These are phyloP conservation scores for Sphaerulina vaccinii DNA, from an alignment of 2,329 filamentous ascomycete species.

Conservation along the genomic window DNA sequence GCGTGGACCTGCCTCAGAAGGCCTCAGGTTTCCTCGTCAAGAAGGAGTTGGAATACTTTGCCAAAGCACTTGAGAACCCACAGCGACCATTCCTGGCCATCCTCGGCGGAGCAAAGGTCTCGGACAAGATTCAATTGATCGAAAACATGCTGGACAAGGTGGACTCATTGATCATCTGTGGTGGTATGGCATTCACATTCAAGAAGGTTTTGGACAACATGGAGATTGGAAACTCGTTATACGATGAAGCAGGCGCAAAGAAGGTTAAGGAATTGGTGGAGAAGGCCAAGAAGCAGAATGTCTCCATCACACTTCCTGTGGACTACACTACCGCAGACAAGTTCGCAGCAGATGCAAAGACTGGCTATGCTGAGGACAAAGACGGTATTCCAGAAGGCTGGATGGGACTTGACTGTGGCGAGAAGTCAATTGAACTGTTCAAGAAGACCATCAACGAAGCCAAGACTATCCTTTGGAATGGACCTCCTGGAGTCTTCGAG, in stretches of 20 bases:
- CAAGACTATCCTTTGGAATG: conserved; percentile 99
- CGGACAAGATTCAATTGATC: conserved; percentile 99
- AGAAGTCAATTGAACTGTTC: conserved; percentile 84
- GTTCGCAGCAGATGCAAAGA: conserved; percentile 81
- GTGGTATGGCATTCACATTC: conserved; percentile 99
- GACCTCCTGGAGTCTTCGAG: conserved; percentile 95
- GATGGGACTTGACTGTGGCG: conserved; percentile 96
- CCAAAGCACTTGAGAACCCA: conserved; percentile 88
- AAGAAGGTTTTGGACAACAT: conserved; percentile 96
- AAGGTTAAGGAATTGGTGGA: conserved; percentile 82
- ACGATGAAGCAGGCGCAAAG: conserved; percentile 91
- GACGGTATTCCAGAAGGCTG: conserved; percentile 93
- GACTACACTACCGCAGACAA: conserved; percentile 97
- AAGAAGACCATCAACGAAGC: conserved; percentile 81
- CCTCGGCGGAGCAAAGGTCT: conserved; percentile 96
- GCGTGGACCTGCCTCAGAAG: conserved; percentile 91
- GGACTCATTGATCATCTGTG: conserved; percentile 93
- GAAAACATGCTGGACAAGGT: conserved; percentile 99
- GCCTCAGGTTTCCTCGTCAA: conserved; percentile 98
- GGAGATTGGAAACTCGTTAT: conserved; percentile 85
- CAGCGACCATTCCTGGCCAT: conserved; percentile 97
- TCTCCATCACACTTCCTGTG: conserved; percentile 89
- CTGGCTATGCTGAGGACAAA: conserved; percentile 77
- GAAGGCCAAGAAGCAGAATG: conserved; percentile 95
- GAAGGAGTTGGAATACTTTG: conserved; percentile 99